Base-by-base conservation (phyloP, 768 basidiomycete species). In the Mycena kentingensis region DNA sequence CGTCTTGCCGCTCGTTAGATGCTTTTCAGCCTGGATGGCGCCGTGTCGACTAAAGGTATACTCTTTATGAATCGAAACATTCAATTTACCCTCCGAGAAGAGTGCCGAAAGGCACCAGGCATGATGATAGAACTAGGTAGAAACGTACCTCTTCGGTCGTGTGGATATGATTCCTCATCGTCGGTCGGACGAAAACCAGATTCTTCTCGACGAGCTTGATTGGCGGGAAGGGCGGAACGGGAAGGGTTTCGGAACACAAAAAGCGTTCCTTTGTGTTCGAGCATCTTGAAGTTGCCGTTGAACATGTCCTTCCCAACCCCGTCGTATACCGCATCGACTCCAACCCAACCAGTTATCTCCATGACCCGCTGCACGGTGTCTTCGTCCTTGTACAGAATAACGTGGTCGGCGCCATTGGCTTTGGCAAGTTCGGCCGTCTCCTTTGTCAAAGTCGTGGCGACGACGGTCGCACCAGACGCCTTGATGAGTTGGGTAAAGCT, bases 281-380 rank as follows among this genome's bases (percentile, higher is more conserved):
- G 76, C 68, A 93, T 74, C 67, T 85, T 80, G 71, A 96, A 90
- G 73, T 95, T 77, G 54, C 78, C 77, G 54, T 91, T 87, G 65
- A 88, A 89, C 81, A 94, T 98, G 67, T 93, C 90, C 74, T 90
- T 95, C 2, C 96, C 96, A 18, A 99, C 93, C 24, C 96, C 96
- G 63, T 99, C 96, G 63, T 88, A 96, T 21, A 93, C 81, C 13
- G 83, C 95, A 57, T 96, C 81, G 5, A 93, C 90, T 13, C 92
- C 90, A 58, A 84, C 77, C 7, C 89, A 90, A 35, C 82, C 82
- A 0, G 92, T 93, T 48, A 93, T 69, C 61, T 88, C 84, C 47
- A 86, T 66, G 15, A 90, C 89, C 38, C 84, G 78, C 58, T 86
- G 65, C 13, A 90, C 86, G 0, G 86, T 87, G 54, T 91, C 79